A percentile compares a stretch with the other conserved stretches of the same genome.
phyloP scores from a whole-genome alignment of 306 rosid genomes.

The Prunus fruticosa region DNA sequence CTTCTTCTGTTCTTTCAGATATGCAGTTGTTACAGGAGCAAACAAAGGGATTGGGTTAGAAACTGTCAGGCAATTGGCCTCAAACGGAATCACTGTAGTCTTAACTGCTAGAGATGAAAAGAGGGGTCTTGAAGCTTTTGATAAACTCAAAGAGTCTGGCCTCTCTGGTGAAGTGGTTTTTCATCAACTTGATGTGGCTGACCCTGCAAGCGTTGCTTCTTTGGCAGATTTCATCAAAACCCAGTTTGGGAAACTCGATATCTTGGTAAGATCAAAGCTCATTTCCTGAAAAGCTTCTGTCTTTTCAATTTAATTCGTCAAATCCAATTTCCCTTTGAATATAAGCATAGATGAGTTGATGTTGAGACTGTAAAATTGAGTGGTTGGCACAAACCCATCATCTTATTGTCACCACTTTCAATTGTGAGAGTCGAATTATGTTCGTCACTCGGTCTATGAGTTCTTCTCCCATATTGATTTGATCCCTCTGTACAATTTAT shows the following conservation, averaged over 20 bases:
- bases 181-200: too few species aligned
- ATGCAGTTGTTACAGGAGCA: conserved; percentile 30
- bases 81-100: conserved; percentile 26
- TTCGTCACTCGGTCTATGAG: too few species aligned
- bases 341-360: neutral
- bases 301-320: neutral
- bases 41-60: conserved; percentile 34
- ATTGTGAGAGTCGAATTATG: neutral
- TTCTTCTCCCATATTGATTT: too few species aligned
- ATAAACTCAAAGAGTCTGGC: conserved; percentile 5
- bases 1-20: too few species aligned
- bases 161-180: too few species aligned
- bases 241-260: conserved; percentile 29
- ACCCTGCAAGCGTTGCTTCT: too few species aligned
- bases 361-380: neutral
- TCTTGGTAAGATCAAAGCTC: neutral
- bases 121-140: conserved; percentile 33
- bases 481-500: too few species aligned
- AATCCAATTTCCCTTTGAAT: neutral
- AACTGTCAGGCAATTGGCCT: conserved; percentile 29
- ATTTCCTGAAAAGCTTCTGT: conserved; percentile 4
- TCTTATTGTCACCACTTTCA: neutral
- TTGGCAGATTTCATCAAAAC: conserved; percentile 18
- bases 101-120: conserved; percentile 34
- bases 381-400: neutral